Base-by-base conservation (phyloP, 257 asterid species). In the Scutellaria baicalensis region DNA sequence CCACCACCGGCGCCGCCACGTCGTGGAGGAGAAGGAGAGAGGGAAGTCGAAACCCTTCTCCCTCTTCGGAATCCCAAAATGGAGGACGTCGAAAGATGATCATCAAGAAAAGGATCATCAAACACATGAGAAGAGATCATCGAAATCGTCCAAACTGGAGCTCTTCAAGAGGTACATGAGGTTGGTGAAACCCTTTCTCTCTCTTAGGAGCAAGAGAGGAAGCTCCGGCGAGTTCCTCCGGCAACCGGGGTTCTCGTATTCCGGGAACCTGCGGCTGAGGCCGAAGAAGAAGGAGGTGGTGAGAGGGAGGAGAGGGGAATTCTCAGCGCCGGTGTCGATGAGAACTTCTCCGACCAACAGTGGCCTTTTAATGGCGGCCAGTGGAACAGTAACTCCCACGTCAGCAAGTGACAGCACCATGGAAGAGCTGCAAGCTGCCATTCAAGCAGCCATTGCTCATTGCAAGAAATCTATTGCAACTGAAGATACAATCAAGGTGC, bases 381-480 rank as follows among this genome's bases (percentile, higher is more conserved):
- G 84, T 9, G 88, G 84, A 13, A 54, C 72, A 14, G 38, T 56
- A 8, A 78, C 84, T 17, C 82, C 82, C 9, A 38, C 79, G 38
- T 5, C 76, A 16, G 27, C 80, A 6, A 65, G 80, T 76, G 94
- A 89, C 43, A 84, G 94, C 70, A 83, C 96, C 66, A 88, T 92
- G 98, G 98, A 89, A 73, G 98, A 89, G 64, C 59, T 92, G 64
- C 98, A 92, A 71, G 88, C 98, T 48, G 97, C 97, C 4, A 88
- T 92, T 79, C 95, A 89, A 74, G 96, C 96, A 23, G 98, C 98
- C 2, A 89, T 92, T 78, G 94, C 94, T 71, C 96, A 92, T 72
- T 92, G 98, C 85, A 92, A 92, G 79, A 86, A 86, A 6, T 92
- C 98, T 7, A 83, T 82, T 73, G 81, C 84, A 3, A 18, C 70